Evolutionary conservation across 805 yeast species (phyloP), one percentile per base, ranked within the genome.

Genomic region (Candida takata): DNA sequence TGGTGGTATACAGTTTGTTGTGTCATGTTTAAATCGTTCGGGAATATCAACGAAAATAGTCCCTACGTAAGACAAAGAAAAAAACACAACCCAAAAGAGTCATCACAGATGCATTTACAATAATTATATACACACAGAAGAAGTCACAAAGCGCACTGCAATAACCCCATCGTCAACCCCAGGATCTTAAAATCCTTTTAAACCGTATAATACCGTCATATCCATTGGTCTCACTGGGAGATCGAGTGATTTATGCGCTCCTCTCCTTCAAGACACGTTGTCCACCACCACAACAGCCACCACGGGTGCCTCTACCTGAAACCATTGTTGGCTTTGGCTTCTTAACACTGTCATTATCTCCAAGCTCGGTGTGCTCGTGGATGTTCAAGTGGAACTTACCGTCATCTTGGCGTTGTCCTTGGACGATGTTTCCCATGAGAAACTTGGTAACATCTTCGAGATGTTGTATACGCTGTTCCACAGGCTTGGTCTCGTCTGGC

Each of bases 271-370:
- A 30, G 27, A 39, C 42, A 10, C 18, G 33, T 31, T 41, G 45
- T 16, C 45, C 45, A 33, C 42, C 48, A 29, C 48, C 48, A 33
- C 48, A 44, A 27, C 48, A 46, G 36, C 72, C 35, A 18, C 35
- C 35, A 12, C 23, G 20, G 10, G 30, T 19, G 30, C 76, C 76
- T 34, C 75, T 74, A 41, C 77, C 83, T 76, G 38, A 79, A 77
- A 28, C 72, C 75, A 18, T 75, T 70, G 49, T 67, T 63, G 18
- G 71, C 62, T 16, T 72, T 69, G 29, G 67, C 61, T 64, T 71
- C 55, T 80, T 83, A 47, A 84, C 70, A 31, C 77, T 69, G 24
- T 87, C 95, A 56, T 90, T 90, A 54, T 87, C 95, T 14, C 97
- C 97, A 35, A 90, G 64, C 59, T 90, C 97, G 0, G 94, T 84